These are phyloP conservation scores for Tausonia pullulans DNA, from an alignment of 1,284 basidiomycete genomes.

Conservation along the genomic window DNA sequence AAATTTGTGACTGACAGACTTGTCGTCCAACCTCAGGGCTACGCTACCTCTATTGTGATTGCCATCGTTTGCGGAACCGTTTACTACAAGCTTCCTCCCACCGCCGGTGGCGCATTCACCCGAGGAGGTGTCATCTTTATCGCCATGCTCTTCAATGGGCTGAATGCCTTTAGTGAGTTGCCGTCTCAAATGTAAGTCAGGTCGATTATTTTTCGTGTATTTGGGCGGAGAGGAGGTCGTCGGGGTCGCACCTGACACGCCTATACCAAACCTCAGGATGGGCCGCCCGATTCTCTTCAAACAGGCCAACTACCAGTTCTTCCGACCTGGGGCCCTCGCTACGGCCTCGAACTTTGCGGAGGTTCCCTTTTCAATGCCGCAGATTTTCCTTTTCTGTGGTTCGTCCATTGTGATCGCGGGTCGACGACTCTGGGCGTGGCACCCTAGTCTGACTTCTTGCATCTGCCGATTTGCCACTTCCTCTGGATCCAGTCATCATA, in stretches of 20 bases:
- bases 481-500: conserved; percentile 14
- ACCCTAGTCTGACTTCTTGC: conserved; percentile 35
- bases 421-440: conserved; percentile 19
- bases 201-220: background rate
- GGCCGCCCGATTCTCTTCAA: conserved; percentile 57
- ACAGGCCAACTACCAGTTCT: conserved; percentile 63
- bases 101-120: conserved; percentile 72
- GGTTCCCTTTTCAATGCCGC: conserved; percentile 38
- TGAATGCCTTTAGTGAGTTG: conserved; percentile 65
- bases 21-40: conserved; percentile 17
- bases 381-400: conserved; percentile 37
- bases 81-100: conserved; percentile 58
- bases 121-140: conserved; percentile 73
- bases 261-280: conserved; percentile 40
- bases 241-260: background rate
- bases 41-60: conserved; percentile 36
- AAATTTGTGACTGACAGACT: conserved; percentile 6
- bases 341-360: conserved; percentile 46
- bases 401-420: background rate
- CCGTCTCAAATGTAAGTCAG: conserved; percentile 30
- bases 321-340: conserved; percentile 61
- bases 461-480: conserved; percentile 4
- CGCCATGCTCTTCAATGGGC: conserved; percentile 57
- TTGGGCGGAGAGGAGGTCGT: too few species aligned
- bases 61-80: conserved; percentile 66